Conservation (phyloP, 106 monocot genomes). For the Platanthera guangdongensis region DNA sequence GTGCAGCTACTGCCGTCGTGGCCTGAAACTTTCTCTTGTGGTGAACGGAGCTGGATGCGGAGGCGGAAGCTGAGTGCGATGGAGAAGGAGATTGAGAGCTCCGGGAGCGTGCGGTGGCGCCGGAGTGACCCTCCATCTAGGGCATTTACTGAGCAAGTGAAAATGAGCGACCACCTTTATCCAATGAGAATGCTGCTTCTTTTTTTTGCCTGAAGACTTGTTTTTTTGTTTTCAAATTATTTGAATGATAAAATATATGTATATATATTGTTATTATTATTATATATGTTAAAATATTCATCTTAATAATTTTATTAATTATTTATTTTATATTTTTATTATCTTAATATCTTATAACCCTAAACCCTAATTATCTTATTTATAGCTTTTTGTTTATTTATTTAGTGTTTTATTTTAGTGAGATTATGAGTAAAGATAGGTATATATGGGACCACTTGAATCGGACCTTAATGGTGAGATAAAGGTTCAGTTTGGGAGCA, state of each 20-base stretch:
- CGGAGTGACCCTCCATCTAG: slow-evolving; percentile 16
- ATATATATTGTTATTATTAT: neutral
- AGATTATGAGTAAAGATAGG: too few species aligned
- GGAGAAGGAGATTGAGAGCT: slow-evolving; percentile 72
- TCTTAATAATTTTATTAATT: neutral
- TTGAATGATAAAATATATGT: neutral
- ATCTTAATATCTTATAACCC: too few species aligned
- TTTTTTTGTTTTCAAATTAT: too few species aligned
- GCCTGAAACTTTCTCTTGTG: slow-evolving; percentile 44
- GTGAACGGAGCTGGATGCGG: slow-evolving; percentile 41
- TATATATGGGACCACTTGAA: too few species aligned
- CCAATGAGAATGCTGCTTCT: too few species aligned
- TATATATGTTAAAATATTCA: neutral
- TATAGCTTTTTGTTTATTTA: too few species aligned
- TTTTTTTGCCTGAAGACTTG: too few species aligned
- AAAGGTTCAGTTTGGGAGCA: too few species aligned
- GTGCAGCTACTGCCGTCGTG: slow-evolving; percentile 13
- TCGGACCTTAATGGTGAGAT: too few species aligned
- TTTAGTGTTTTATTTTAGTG: too few species aligned
- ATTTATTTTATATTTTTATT: neutral
- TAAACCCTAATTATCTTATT: too few species aligned
- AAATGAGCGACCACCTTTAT: too few species aligned
- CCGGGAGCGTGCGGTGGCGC: slow-evolving; percentile 62
- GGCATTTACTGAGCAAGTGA: neutral
- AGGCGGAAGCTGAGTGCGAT: slow-evolving; percentile 60